Evolutionary conservation across 2,329 filamentous ascomycete species (phyloP), one percentile per base, ranked within the genome.

Genomic region (Aplosporella prunicola): DNA sequence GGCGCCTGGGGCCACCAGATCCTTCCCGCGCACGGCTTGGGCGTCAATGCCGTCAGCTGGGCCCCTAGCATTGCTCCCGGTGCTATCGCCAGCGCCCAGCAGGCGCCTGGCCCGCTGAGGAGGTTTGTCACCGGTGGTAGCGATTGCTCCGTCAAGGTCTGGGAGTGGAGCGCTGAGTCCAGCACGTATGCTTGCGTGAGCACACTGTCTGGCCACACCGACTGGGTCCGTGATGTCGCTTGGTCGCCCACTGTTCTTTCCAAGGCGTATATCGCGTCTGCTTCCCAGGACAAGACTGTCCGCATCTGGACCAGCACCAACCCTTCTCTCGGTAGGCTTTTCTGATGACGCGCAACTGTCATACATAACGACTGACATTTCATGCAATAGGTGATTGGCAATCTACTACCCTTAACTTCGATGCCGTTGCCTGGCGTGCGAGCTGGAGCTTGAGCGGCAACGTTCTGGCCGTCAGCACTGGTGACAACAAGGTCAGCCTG

Each of bases 371-470:
- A n/a, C n/a, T n/a, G n/a, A n/a, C n/a, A n/a, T n/a, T 6, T 16
- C 3, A 30, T n/a, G 9, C 7, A 32, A 9, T 32, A 60, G 75
- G 73, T 16, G 77, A 85, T 52, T 98, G 91, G 91, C 77, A 80
- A 41, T 80, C 76, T 62, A 91, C 93, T 61, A 77, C 82, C 26
- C 72, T 98, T 46, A 77, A 80, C 52, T 93, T 98, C 51, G 89
- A 95, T 44, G 78, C 82, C 4, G 80, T 88, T 31, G 75, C 94
- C 42, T 98, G 91, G 91, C 79, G 91, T 39, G 91, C 95, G 30
- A 95, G 86, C 71, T 98, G 91, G 91, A 94, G 87, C 51, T 69
- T 96, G 56, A 94, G 86, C 61, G 91, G 91, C 35, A 98, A 98
- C 58, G 88, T 96, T 14, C 71, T 98, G 51, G 91, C 91, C 8